Percentiles rank a stretch among this genome's conserved stretches.
phyloP scores from a whole-genome alignment of 805 yeast species.

The Saturnispora saitoi region DNA sequence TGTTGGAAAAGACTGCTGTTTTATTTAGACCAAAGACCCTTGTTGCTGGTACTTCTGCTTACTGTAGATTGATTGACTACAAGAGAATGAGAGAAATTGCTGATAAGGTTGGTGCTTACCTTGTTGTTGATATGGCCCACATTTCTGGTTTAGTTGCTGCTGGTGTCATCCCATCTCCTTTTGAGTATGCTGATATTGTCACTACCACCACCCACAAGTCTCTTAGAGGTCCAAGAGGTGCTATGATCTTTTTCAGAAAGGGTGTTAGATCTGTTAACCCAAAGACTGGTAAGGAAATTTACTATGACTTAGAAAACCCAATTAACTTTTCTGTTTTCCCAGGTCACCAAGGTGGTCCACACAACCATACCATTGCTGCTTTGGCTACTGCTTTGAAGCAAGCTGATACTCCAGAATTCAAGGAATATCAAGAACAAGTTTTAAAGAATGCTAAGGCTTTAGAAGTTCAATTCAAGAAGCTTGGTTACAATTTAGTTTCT shows the following conservation, averaged over 20 bases:
- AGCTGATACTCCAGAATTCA: constrained; percentile 82
- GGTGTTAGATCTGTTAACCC: constrained; percentile 80
- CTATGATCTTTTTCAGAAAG: constrained; percentile 94
- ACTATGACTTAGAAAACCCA: constrained; percentile 80
- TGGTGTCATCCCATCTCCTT: constrained; percentile 88
- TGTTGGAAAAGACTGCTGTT: constrained; percentile 69
- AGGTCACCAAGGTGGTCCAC: constrained; percentile 99
- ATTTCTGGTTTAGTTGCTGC: constrained; percentile 95
- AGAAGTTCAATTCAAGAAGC: constrained; percentile 53
- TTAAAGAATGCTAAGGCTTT: constrained; percentile 73
- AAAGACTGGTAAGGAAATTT: constrained; percentile 68
- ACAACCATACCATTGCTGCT: constrained; percentile 95
- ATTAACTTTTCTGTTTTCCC: constrained; percentile 98
- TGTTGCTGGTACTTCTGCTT: constrained; percentile 97
- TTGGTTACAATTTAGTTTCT: constrained; percentile 75
- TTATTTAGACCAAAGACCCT: constrained; percentile 90
- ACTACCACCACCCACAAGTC: constrained; percentile 98
- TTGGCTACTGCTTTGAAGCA: constrained; percentile 92
- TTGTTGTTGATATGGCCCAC: constrained; percentile 95
- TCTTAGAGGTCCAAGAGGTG: constrained; percentile 98
- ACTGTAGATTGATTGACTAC: constrained; percentile 85
- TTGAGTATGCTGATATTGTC: constrained; percentile 88
- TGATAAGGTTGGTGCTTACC: constrained; percentile 86
- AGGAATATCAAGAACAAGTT: constrained; percentile 75
- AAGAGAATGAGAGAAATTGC: constrained; percentile 85